phyloP scores from a whole-genome alignment of 192 early-diverging fungal species.

The Phlyctochytrium arcticum region DNA sequence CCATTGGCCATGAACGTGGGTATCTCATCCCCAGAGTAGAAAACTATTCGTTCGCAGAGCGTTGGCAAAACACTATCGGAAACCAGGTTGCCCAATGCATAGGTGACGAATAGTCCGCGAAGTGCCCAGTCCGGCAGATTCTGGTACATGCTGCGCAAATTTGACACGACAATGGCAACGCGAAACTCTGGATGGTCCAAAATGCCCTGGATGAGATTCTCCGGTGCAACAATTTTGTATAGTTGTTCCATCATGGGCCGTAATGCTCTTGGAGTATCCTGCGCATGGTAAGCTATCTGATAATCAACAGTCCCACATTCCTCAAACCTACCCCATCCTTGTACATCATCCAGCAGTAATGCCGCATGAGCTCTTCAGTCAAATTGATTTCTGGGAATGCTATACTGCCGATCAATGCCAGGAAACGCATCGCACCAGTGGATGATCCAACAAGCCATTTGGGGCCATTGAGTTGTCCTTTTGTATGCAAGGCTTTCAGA shows the following conservation, averaged over 20 bases:
- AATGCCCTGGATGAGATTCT: not conserved
- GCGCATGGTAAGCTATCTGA: too few species aligned
- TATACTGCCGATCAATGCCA: constrained; percentile 25
- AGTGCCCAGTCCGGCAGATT: constrained; percentile 24
- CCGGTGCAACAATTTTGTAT: constrained; percentile 23
- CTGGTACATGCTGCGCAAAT: constrained; percentile 6
- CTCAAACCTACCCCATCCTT: constrained; percentile 13
- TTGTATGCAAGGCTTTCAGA: not conserved
- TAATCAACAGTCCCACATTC: too few species aligned
- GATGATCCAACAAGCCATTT: constrained; percentile 44
- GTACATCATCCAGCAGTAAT: constrained; percentile 33
- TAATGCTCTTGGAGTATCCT: constrained; percentile 23
- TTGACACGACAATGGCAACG: constrained; percentile 30
- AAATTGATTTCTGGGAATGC: constrained; percentile 16
- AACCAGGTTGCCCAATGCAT: constrained; percentile 22
- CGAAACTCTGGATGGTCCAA: constrained; percentile 22
- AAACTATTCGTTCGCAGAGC: constrained; percentile 21
- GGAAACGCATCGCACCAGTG: constrained; percentile 29
- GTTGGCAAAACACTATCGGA: not conserved
- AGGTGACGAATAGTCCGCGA: not conserved
- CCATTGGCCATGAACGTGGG: constrained; percentile 27
- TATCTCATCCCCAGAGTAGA: constrained; percentile 30
- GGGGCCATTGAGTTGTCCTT: not conserved
- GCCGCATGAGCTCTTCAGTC: constrained; percentile 20
- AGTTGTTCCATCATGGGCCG: constrained; percentile 33